A percentile compares a stretch with the other conserved stretches of the same genome.
phyloP scores from a whole-genome alignment of 2,329 filamentous ascomycete genomes.

The Mariannaea elegans region DNA sequence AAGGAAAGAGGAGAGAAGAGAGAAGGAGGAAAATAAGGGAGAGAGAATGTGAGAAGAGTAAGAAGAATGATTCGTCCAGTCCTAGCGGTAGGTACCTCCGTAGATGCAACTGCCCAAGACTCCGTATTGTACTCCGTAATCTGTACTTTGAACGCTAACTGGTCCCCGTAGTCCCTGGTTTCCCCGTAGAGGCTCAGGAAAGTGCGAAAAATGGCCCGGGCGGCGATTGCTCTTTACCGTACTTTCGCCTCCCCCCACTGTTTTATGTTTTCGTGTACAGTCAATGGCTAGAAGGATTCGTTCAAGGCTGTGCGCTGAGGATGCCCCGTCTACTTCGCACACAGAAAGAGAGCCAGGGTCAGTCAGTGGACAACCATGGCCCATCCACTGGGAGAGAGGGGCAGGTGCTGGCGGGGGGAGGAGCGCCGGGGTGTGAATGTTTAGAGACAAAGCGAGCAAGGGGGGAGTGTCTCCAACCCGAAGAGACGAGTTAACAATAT shows the following conservation, averaged over 20 bases:
- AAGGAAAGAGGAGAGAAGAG: not conserved
- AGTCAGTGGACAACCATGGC: not conserved
- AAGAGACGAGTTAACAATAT: not conserved
- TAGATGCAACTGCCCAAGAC: no score
- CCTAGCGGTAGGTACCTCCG: not conserved
- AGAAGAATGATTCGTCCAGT: constrained; percentile 43
- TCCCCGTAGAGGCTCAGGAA: not conserved
- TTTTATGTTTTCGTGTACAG: constrained; percentile 14
- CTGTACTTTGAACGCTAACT: constrained; percentile 4
- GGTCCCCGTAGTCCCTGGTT: constrained; percentile 15
- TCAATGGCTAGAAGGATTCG: not conserved
- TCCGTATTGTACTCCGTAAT: not conserved
- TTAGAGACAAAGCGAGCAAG: no score
- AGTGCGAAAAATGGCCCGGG: constrained; percentile 2
- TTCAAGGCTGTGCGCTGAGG: not conserved
- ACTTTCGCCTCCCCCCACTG: constrained; percentile 19
- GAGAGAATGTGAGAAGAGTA: constrained; percentile 30
- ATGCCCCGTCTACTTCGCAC: not conserved
- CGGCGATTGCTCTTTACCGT: constrained; percentile 5
- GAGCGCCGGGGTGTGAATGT: not conserved
- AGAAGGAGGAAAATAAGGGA: constrained; percentile 22
- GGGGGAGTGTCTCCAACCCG: not conserved
- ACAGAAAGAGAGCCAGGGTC: not conserved
- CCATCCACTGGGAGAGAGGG: not conserved
- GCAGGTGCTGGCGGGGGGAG: no score